Base-by-base conservation (phyloP, 805 yeast genomes). In the Ogataea parapolymorpha region DNA sequence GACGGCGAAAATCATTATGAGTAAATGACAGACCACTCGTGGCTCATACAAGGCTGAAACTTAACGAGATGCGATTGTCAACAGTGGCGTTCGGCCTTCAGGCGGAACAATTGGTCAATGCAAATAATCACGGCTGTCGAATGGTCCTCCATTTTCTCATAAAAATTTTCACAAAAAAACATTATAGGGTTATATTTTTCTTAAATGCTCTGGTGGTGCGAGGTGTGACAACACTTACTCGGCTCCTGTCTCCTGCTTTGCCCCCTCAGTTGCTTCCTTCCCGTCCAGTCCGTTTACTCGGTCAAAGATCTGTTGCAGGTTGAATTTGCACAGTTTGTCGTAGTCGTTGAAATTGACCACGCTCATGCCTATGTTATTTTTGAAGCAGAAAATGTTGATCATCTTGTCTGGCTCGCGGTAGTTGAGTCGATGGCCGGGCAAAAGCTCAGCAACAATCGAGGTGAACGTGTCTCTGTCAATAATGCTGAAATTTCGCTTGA, bases 341-440 rank as follows among this genome's bases (percentile, higher is more conserved):
- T 77, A 87, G 41, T 77, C 75, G 2, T 35, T 28, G 15, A 53
- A 55, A 41, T 77, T 74, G 2, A 87, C 88, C 5, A 89, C 91
- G 49, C 93, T 72, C 77, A 87, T 80, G 6, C 99, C 99, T 25
- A 93, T 74, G 46, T 85, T 85, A 48, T 79, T 84, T 66, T 90
- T 91, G 66, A 82, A 91, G 58, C 96, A 85, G 60, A 88, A 96
- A 3, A 93, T 84, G 38, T 91, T 58, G 35, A 93, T 76, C 51
- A 93, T 67, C 56, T 82, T 80, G 46, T 90, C 95, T 55, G 77
- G 87, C 10, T 78, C 65, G 54, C 86, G 85, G 60, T 93, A 72
- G 58, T 89, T 95, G 12, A 93, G 95, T 26, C 64, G 68, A 59
- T 88, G 96, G 2, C 81, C 82, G 47, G 58, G 54, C n/a, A 59